These are phyloP conservation scores for Amanita subjunquillea DNA, from an alignment of 768 basidiomycete genomes.

Conservation along the genomic window DNA sequence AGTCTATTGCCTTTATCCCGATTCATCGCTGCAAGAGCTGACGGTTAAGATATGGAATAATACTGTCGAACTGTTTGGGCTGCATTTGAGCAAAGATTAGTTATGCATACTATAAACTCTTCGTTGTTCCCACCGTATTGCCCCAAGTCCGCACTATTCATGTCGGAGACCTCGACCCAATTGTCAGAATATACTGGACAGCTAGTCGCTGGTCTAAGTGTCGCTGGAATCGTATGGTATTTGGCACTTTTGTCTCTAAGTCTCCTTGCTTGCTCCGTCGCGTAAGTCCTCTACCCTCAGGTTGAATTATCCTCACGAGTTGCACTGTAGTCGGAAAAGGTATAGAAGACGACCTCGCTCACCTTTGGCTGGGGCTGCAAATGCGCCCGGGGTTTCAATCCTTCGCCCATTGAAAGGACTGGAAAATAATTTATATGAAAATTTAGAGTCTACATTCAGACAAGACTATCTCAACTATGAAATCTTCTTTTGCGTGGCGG, in stretches of 20 bases:
- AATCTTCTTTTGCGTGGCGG: constrained; percentile 86
- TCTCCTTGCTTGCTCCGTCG: constrained; percentile 55
- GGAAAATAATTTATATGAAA: constrained; percentile 93
- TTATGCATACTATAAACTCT: no score
- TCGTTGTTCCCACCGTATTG: background rate
- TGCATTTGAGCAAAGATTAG: constrained; percentile 25
- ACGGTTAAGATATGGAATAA: constrained; percentile 53
- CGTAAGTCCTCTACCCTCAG: constrained; percentile 37
- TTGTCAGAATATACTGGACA: background rate
- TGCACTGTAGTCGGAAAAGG: constrained; percentile 49
- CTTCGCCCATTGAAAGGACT: constrained; percentile 91
- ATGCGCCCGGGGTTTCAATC: constrained; percentile 84
- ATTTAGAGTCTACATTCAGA: constrained; percentile 84
- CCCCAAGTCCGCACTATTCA: background rate
- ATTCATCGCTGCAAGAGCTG: constrained; percentile 41
- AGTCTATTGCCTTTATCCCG: constrained; percentile 33
- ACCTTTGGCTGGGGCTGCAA: constrained; percentile 35
- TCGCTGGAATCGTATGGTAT: constrained; percentile 52
- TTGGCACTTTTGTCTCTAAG: constrained; percentile 51
- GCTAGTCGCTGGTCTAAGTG: background rate
- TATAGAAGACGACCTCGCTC: constrained; percentile 63
- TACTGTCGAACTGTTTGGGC: constrained; percentile 46
- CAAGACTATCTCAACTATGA: constrained; percentile 92
- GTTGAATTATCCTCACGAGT: background rate
- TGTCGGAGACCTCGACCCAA: background rate